Base-by-base conservation (phyloP, 1,284 basidiomycete genomes). In the Tilletia indica region DNA sequence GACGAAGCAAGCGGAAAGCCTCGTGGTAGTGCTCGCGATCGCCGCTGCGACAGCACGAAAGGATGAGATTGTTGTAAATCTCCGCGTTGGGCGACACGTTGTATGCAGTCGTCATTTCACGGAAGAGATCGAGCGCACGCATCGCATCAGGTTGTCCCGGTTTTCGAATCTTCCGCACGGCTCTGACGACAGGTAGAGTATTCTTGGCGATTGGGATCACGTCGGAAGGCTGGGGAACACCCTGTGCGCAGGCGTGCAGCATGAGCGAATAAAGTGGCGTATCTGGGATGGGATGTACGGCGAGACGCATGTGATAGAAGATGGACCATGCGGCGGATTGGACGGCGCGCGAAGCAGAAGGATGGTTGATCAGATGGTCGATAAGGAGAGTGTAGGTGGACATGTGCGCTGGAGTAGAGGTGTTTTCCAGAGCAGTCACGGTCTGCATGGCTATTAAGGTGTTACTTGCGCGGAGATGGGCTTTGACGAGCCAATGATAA, bases 251-350 rank as follows among this genome's bases (percentile, higher is more conserved):
- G 0, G 93, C 91, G 0, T 89, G 88, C 78, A 99, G 94, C 93
- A 99, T 97, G 36, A 89, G 84, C 0, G 90, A 89, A 85, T 95
- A 99, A 4, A 95, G 85, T 19, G 88, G 85, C 2, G 87, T 87
- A 73, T 92, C 90, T 0, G 96, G 94, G 2, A 87, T 86, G 0
- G 93, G 90, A 81, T 99, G 94, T 0, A 95, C 93, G 5, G 92
- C 91, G 70, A 97, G 92, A 69, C 97, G 92, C 93, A 97, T 97
- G 83, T 98, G 94, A 2, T 92, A 87, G 83, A 94, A 98, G 34
- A 98, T 87, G 79, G 97, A 93, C 93, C 93, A 97, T 1, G 72
- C 78, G 12, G 77, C 19, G 11, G 74, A 72, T 39, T 78, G 75
- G 19, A 78, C 4, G 38, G 73, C 77, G 2, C 72, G 72, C 19